These are phyloP conservation scores for Laguncularia racemosa DNA, from an alignment of 345 rosid species.

Conservation along the genomic window DNA sequence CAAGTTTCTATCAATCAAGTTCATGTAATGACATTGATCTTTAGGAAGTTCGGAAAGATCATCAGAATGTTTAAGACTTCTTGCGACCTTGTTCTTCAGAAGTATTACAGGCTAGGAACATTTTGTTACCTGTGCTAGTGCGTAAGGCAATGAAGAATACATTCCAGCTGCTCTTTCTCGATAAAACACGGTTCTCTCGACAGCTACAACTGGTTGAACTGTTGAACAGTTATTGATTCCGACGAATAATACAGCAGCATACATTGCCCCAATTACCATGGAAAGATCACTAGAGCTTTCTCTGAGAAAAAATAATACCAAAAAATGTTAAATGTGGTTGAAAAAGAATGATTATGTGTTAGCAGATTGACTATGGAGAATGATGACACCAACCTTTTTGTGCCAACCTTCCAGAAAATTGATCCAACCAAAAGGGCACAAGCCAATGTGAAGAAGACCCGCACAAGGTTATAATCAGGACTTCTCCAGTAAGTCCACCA, in stretches of 20 bases:
- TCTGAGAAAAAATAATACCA: constrained; percentile 11
- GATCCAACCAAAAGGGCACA: constrained; percentile 34
- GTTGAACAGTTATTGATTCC: constrained; percentile 21
- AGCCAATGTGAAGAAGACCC: constrained; percentile 30
- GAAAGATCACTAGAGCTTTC: constrained; percentile 28
- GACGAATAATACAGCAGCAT: constrained; percentile 11
- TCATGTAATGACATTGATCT: too few relatives aligned
- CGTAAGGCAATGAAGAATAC: constrained; percentile 11
- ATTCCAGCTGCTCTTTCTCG: constrained; percentile 25
- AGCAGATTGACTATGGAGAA: neutral
- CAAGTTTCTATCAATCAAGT: too few relatives aligned
- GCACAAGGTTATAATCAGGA: constrained; percentile 37
- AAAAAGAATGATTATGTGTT: neutral
- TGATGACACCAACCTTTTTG: constrained; percentile 18
- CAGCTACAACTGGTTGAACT: constrained; percentile 16
- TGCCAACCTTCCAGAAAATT: constrained; percentile 39
- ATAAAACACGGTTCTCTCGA: constrained; percentile 18
- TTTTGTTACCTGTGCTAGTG: constrained; percentile 10
- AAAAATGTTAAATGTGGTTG: neutral
- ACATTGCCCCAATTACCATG: constrained; percentile 27
- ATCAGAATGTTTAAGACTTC: too few relatives aligned
- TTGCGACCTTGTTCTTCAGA: too few relatives aligned
- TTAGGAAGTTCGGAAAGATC: too few relatives aligned
- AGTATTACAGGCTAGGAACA: neutral
- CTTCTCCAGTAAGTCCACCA: constrained; percentile 58